phyloP scores from a whole-genome alignment of 352 stramenopile genomes.

The Pythium dissimile region DNA sequence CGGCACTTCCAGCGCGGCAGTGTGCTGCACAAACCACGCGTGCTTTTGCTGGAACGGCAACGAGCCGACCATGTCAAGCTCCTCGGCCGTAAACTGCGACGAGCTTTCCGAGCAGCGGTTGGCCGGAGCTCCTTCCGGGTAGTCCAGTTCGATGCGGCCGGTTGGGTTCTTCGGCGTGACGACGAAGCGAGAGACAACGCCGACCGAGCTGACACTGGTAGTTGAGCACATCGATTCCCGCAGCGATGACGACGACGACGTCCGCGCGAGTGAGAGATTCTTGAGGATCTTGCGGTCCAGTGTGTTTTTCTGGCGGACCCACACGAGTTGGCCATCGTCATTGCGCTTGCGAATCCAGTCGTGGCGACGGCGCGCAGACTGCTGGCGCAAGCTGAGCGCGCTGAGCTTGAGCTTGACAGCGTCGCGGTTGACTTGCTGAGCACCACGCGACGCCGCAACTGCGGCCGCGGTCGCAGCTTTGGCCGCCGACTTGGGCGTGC shows the following conservation, averaged over 20 bases:
- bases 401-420: constrained; percentile 81
- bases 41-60: constrained; percentile 87
- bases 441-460: constrained; percentile 21
- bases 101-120: constrained; percentile 53
- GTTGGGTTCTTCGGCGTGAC: constrained; percentile 73
- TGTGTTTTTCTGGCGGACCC: constrained; percentile 75
- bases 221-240: constrained; percentile 69
- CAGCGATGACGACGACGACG: constrained; percentile 52
- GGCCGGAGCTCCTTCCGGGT: constrained; percentile 53
- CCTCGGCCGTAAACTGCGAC: constrained; percentile 58
- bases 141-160: constrained; percentile 68
- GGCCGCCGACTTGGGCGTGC: constrained; percentile 48
- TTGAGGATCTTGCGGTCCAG: constrained; percentile 73
- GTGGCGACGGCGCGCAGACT: constrained; percentile 78
- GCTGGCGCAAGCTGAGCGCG: constrained; percentile 70
- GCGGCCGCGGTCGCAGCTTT: constrained; percentile 33
- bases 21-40: constrained; percentile 87
- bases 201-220: constrained; percentile 57
- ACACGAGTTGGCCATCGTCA: constrained; percentile 74
- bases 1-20: constrained; percentile 76
- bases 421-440: constrained; percentile 46
- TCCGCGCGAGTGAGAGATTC: constrained; percentile 35
- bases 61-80: constrained; percentile 61
- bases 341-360: constrained; percentile 81
- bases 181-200: constrained; percentile 72